Evolutionary conservation across 345 rosid species (phyloP).

Genomic region (Triadica sebifera): DNA sequence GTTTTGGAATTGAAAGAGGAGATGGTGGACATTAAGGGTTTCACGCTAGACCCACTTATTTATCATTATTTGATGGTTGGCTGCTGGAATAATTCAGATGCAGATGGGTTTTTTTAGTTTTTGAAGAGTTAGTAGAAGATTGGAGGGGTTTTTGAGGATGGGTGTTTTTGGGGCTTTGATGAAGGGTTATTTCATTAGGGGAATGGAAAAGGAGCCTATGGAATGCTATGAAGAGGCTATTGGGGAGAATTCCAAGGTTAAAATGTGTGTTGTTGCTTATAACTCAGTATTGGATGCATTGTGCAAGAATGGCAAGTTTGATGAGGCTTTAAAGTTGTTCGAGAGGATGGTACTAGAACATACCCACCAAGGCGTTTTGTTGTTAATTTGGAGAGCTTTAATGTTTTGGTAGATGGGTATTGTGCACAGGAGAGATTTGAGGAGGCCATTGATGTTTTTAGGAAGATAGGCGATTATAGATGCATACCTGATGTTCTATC

Average conservation of each 20-base stretch:
- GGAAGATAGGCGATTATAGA: constrained; percentile 60
- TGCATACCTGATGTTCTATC: constrained; percentile 68
- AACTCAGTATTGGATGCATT: constrained; percentile 74
- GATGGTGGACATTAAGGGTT: constrained; percentile 49
- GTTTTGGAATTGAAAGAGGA: constrained; percentile 85
- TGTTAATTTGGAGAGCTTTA: constrained; percentile 80
- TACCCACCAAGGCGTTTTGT: constrained; percentile 59
- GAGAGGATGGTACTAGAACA: constrained; percentile 59
- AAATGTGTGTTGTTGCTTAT: constrained; percentile 63
- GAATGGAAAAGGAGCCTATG: constrained; percentile 79
- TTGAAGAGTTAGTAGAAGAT: constrained; percentile 75
- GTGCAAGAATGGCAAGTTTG: constrained; percentile 66
- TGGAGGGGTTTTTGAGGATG: constrained; percentile 68
- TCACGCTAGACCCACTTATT: constrained; percentile 59
- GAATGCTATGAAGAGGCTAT: constrained; percentile 60
- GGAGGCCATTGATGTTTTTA: constrained; percentile 67
- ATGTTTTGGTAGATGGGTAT: constrained; percentile 79
- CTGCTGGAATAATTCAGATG: constrained; percentile 45
- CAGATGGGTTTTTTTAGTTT: constrained; percentile 58
- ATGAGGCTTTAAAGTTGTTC: constrained; percentile 71
- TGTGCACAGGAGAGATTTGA: constrained; percentile 56
- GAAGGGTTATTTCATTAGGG: constrained; percentile 72
- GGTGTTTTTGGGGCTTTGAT: constrained; percentile 74
- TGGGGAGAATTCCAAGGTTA: constrained; percentile 52
- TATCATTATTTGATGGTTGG: constrained; percentile 78